A percentile compares a stretch with the other conserved stretches of the same genome.
Conservation (phyloP, 148 eudicot species). For the Simmondsia chinensis region DNA sequence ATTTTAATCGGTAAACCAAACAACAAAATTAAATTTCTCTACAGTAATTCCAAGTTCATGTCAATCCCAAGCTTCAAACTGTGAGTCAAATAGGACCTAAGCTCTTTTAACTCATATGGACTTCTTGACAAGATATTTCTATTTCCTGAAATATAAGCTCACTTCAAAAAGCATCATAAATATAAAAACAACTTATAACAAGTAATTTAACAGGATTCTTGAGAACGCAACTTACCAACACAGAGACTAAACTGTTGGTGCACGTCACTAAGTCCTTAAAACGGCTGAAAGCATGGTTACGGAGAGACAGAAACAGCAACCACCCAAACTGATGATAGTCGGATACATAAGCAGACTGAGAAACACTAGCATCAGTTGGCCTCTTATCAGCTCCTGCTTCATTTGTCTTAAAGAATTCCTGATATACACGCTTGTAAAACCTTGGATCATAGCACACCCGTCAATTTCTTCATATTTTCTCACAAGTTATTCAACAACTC, state of each 20-base stretch:
- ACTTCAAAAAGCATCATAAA: neutral
- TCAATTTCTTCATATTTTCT: neutral
- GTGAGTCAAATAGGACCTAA: too few relatives aligned
- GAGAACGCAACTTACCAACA: constrained; percentile 51
- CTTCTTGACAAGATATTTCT: too few relatives aligned
- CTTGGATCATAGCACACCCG: constrained; percentile 21
- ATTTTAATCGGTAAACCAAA: too few relatives aligned
- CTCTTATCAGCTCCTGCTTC: constrained; percentile 42
- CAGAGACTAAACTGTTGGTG: constrained; percentile 78
- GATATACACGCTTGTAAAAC: constrained; percentile 63
- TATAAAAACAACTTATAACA: constrained; percentile 1
- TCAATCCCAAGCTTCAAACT: too few relatives aligned
- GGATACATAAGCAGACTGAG: constrained; percentile 20
- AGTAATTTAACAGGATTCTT: neutral
- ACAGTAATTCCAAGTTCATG: too few relatives aligned
- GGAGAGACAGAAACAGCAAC: constrained; percentile 86
- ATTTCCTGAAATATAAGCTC: too few relatives aligned
- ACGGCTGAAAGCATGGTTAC: constrained; percentile 78
- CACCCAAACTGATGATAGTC: constrained; percentile 84
- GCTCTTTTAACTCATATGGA: too few relatives aligned
- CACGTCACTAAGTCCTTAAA: constrained; percentile 82
- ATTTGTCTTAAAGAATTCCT: constrained; percentile 47
- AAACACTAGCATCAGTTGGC: constrained; percentile 16
- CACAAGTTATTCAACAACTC: neutral
- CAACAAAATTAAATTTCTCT: too few relatives aligned